Percentiles rank a stretch among this genome's conserved stretches.
These are phyloP conservation scores for Ilyonectria mors-panacis DNA, from an alignment of 2,329 filamentous ascomycete genomes.

Conservation along the genomic window DNA sequence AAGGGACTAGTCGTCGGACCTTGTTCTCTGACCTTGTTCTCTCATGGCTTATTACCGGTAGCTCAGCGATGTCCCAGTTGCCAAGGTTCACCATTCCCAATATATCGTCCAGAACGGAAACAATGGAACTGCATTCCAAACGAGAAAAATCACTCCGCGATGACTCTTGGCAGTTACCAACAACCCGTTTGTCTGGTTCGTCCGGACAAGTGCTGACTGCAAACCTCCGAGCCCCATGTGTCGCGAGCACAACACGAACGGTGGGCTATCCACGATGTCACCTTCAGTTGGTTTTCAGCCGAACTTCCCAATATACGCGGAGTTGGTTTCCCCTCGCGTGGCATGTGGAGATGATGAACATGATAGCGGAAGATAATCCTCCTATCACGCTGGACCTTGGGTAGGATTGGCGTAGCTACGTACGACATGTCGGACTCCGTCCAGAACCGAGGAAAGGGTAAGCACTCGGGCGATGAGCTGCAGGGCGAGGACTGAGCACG, in stretches of 20 bases:
- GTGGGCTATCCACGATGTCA: conserved; percentile 2
- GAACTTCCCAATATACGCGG: conserved; percentile 11
- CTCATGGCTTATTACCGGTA: neutral
- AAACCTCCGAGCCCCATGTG: conserved; percentile 6
- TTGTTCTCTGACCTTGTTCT: neutral
- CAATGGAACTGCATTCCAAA: conserved; percentile 7
- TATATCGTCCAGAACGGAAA: conserved; percentile 15
- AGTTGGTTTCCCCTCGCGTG: conserved; percentile 6
- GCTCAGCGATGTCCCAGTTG: neutral
- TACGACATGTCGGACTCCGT: neutral
- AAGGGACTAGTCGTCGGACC: neutral
- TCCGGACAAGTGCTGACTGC: conserved; percentile 14
- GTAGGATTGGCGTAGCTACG: neutral
- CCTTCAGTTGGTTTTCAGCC: conserved; percentile 12
- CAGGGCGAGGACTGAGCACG: neutral
- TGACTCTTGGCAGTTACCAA: conserved; percentile 3
- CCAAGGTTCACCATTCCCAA: neutral
- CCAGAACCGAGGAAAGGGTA: neutral
- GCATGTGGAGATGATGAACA: neutral
- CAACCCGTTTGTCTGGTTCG: conserved; percentile 2
- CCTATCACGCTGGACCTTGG: neutral
- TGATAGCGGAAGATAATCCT: conserved; percentile 1
- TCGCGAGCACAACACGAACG: neutral
- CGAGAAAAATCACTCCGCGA: neutral
- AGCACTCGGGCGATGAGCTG: neutral